A percentile compares a stretch with the other conserved stretches of the same genome.
These are phyloP conservation scores for Sicyos edulis DNA, from an alignment of 306 rosid species.

Conservation along the genomic window DNA sequence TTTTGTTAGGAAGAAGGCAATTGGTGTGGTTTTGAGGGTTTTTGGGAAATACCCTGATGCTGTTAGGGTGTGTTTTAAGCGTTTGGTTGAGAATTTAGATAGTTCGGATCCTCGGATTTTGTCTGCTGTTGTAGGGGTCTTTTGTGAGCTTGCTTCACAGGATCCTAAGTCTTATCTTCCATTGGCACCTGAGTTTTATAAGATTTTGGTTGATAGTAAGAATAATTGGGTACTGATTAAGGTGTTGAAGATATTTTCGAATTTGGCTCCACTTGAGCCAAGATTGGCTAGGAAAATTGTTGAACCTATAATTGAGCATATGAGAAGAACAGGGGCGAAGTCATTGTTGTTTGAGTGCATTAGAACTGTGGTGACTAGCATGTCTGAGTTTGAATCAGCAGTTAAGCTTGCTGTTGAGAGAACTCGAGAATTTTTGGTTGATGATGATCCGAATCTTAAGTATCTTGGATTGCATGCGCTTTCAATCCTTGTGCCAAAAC, in stretches of 20 bases:
- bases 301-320: conserved; percentile 69
- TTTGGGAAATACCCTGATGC: conserved; percentile 83
- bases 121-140: conserved; percentile 69
- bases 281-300: conserved; percentile 71
- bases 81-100: conserved; percentile 80
- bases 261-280: conserved; percentile 67
- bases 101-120: conserved; percentile 47
- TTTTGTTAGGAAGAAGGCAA: conserved; percentile 66
- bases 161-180: conserved; percentile 81
- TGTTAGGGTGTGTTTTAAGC: conserved; percentile 80
- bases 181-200: conserved; percentile 76
- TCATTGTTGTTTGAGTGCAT: conserved; percentile 78
- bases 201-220: conserved; percentile 61
- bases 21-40: conserved; percentile 57
- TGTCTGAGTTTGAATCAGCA: conserved; percentile 57
- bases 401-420: conserved; percentile 60
- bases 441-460: conserved; percentile 80
- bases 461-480: conserved; percentile 82
- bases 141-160: conserved; percentile 64
- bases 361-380: conserved; percentile 68
- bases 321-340: conserved; percentile 60
- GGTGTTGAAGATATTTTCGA: conserved; percentile 67
- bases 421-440: conserved; percentile 60
- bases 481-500: conserved; percentile 43
- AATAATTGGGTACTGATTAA: conserved; percentile 88